A percentile compares a stretch with the other conserved stretches of the same genome.
Evolutionary conservation across 2,329 filamentous ascomycete species (phyloP).

Genomic region (Fusarium musae): DNA sequence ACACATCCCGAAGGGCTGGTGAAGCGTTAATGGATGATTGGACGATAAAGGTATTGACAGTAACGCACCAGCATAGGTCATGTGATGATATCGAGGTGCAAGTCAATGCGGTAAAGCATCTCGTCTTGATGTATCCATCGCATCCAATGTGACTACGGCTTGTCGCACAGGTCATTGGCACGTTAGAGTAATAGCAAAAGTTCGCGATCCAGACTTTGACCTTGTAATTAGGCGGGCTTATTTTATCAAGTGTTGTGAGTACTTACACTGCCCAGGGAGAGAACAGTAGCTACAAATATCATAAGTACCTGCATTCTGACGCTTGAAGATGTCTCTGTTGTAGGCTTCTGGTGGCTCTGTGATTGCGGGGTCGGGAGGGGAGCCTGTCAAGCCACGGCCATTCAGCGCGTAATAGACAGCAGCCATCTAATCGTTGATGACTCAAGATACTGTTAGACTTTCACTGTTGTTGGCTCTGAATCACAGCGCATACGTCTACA

Average conservation of each 20-base stretch:
- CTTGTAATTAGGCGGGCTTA: background rate
- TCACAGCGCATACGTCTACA: too few species aligned
- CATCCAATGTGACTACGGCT: background rate
- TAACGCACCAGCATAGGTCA: background rate
- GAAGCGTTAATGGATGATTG: background rate
- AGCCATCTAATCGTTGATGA: background rate
- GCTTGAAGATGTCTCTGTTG: background rate
- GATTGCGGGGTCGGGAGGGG: background rate
- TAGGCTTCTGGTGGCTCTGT: background rate
- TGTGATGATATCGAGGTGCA: background rate
- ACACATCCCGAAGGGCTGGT: background rate
- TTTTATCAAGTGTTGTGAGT: rapidly evolving
- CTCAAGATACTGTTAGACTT: too few species aligned
- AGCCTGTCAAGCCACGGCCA: background rate
- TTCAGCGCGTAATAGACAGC: background rate
- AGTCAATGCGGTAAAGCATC: background rate
- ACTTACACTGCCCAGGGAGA: background rate
- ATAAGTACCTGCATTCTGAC: background rate
- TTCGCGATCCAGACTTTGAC: background rate
- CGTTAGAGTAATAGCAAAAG: background rate
- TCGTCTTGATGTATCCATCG: background rate
- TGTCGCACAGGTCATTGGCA: background rate
- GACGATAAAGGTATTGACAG: rapidly evolving
- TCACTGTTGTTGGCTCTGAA: background rate
- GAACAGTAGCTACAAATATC: background rate